phyloP scores from a whole-genome alignment of 2,329 filamentous ascomycete genomes.

The Sporothrix inflata region DNA sequence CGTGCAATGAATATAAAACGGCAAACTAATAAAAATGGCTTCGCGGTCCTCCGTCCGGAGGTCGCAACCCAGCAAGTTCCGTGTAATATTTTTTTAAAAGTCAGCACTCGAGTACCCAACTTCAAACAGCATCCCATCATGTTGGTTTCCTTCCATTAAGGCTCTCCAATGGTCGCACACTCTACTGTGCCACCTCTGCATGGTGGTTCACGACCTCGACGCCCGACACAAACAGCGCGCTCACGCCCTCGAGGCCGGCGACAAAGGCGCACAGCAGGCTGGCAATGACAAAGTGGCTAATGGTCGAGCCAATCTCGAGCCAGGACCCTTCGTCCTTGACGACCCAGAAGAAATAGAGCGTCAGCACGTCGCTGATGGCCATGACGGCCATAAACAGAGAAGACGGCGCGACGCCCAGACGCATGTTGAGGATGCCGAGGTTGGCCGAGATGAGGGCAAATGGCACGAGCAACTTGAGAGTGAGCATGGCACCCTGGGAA shows the following conservation, averaged over 20 bases:
- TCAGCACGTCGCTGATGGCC: conserved; percentile 87
- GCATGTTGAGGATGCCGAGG: conserved; percentile 86
- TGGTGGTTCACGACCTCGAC: conserved; percentile 62
- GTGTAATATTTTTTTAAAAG: background rate
- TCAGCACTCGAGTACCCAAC: no score
- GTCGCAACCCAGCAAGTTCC: background rate
- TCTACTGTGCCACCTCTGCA: background rate
- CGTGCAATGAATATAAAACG: background rate
- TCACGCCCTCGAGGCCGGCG: conserved; percentile 81
- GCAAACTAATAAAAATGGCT: background rate
- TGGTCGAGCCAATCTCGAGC: conserved; percentile 96
- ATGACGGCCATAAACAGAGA: conserved; percentile 95
- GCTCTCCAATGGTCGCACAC: background rate
- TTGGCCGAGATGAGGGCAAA: conserved; percentile 93
- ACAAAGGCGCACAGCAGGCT: conserved; percentile 90
- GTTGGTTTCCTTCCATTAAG: background rate
- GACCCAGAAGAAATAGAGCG: conserved; percentile 96
- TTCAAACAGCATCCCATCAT: background rate
- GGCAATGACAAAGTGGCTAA: conserved; percentile 93
- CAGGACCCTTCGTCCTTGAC: conserved; percentile 96
- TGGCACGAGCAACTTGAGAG: conserved; percentile 89
- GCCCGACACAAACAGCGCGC: conserved; percentile 78
- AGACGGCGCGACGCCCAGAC: conserved; percentile 81
- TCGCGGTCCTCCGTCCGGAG: background rate
- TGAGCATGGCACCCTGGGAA: conserved; percentile 80